Percentiles rank a stretch among this genome's conserved stretches.
Evolutionary conservation across 1,284 basidiomycete species (phyloP).

Genomic region (Rhodofomes roseus): DNA sequence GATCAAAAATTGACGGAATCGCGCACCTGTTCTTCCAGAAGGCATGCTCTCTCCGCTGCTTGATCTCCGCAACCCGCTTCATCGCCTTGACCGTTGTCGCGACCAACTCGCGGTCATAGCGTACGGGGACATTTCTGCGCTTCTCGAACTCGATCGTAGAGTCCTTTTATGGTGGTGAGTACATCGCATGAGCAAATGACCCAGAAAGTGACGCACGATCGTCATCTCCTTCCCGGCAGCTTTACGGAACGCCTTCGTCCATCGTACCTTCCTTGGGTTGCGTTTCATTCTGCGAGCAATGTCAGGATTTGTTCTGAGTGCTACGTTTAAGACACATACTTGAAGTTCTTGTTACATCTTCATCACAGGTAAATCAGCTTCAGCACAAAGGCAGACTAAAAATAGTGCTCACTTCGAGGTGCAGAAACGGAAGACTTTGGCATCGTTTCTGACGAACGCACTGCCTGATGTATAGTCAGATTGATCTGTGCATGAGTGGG

Average conservation of each 20-base stretch:
- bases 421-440: conserved; percentile 96
- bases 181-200: neutral
- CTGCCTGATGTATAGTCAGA: conserved; percentile 48
- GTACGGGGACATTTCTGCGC: conserved; percentile 94
- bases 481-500: neutral
- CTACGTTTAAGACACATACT: conserved; percentile 44
- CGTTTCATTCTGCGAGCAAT: conserved; percentile 85
- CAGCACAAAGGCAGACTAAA: neutral
- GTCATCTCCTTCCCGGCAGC: conserved; percentile 99
- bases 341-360: conserved; percentile 98
- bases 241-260: conserved; percentile 99
- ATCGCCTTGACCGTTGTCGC: conserved; percentile 96
- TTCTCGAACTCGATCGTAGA: conserved; percentile 99
- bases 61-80: conserved; percentile 94
- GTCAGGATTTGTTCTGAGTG: neutral
- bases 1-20: neutral
- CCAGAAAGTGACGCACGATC: conserved; percentile 61
- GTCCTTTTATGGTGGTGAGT: conserved; percentile 55
- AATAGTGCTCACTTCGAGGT: conserved; percentile 80
- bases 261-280: conserved; percentile 97
- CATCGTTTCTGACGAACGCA: conserved; percentile 95
- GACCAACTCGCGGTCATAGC: conserved; percentile 95
- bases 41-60: conserved; percentile 86
- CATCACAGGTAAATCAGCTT: conserved; percentile 4
- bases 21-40: conserved; percentile 93